Percentiles rank a stretch among this genome's conserved stretches.
Evolutionary conservation across 2,329 filamentous ascomycete species (phyloP).

Genomic region (Xylariaceae sp.): DNA sequence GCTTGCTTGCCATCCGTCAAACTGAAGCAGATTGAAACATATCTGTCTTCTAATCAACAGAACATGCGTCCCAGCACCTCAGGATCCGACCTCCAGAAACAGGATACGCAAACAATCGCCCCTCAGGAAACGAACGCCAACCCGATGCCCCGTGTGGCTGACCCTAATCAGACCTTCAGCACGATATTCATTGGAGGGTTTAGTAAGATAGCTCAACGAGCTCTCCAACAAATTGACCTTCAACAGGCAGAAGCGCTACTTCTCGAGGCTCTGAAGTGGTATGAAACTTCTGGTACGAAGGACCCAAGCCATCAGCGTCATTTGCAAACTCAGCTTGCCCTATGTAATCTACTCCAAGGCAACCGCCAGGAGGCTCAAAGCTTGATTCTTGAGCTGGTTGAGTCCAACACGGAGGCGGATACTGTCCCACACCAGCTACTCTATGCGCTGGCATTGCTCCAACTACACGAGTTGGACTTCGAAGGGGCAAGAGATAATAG

Average conservation of each 20-base stretch:
- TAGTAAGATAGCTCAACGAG: slow-evolving; percentile 15
- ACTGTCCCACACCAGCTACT: slow-evolving; percentile 12
- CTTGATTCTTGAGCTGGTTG: slow-evolving; percentile 8
- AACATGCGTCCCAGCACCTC: slow-evolving; percentile 4
- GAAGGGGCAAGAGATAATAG: slow-evolving; percentile 13
- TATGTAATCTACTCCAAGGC: slow-evolving; percentile 14
- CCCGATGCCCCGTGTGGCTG: slow-evolving; percentile 1
- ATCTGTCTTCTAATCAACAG: slow-evolving; percentile 8
- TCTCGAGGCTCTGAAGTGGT: slow-evolving; percentile 14
- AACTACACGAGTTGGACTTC: slow-evolving; percentile 15
- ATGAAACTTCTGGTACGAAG: slow-evolving; percentile 11
- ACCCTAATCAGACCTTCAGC: slow-evolving; percentile 7
- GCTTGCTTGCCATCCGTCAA: slow-evolving; percentile 13
- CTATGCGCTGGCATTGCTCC: slow-evolving; percentile 11
- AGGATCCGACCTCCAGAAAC: background rate
- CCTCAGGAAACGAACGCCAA: background rate
- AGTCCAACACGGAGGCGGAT: slow-evolving; percentile 5
- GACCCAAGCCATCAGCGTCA: slow-evolving; percentile 10
- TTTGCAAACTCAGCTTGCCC: slow-evolving; percentile 14
- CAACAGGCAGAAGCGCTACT: slow-evolving; percentile 12
- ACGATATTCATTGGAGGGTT: slow-evolving; percentile 14
- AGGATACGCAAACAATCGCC: background rate
- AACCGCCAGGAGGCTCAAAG: slow-evolving; percentile 10
- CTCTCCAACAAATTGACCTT: slow-evolving; percentile 15
- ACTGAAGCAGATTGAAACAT: slow-evolving; percentile 14